Evolutionary conservation across 345 rosid species (phyloP).

Genomic region (Ceriops zippeliana): DNA sequence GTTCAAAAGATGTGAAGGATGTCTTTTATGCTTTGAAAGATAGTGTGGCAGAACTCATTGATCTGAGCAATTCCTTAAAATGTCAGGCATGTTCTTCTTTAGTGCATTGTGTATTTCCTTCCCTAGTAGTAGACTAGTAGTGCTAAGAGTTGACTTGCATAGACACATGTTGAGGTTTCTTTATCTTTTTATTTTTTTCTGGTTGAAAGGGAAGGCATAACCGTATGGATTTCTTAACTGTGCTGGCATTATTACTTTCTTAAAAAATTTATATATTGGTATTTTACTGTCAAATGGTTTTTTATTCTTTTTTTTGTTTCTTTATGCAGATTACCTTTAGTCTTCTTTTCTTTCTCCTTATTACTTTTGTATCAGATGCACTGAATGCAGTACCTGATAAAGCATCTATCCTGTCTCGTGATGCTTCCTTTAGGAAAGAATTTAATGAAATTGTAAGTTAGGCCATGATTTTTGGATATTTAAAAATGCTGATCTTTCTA

Average conservation of each 20-base stretch:
- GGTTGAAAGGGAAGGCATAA: not conserved
- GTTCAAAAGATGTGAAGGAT: slow-evolving; percentile 73
- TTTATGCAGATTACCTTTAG: slow-evolving; percentile 70
- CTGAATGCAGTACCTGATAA: slow-evolving; percentile 74
- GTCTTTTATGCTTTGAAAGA: slow-evolving; percentile 64
- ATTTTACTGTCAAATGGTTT: not conserved
- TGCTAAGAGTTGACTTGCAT: not conserved
- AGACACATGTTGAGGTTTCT: too few species aligned
- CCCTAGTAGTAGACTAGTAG: not conserved
- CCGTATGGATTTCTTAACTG: not conserved
- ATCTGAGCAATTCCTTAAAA: slow-evolving; percentile 47
- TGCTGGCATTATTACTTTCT: not conserved
- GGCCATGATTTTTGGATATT: slow-evolving; percentile 19
- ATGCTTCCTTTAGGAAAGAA: slow-evolving; percentile 72
- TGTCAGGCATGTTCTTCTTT: slow-evolving; percentile 58
- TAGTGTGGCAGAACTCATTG: slow-evolving; percentile 54
- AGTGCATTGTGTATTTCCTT: slow-evolving; percentile 18
- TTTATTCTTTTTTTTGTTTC: not conserved
- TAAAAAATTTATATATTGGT: not conserved
- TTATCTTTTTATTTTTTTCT: not conserved
- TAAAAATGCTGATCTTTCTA: slow-evolving; percentile 11
- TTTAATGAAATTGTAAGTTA: slow-evolving; percentile 86
- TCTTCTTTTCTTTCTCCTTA: slow-evolving; percentile 77
- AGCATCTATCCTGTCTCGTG: slow-evolving; percentile 69
- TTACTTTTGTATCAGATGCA: slow-evolving; percentile 86